Conservation (phyloP, 306 rosid genomes). For the Vicia villosa region DNA sequence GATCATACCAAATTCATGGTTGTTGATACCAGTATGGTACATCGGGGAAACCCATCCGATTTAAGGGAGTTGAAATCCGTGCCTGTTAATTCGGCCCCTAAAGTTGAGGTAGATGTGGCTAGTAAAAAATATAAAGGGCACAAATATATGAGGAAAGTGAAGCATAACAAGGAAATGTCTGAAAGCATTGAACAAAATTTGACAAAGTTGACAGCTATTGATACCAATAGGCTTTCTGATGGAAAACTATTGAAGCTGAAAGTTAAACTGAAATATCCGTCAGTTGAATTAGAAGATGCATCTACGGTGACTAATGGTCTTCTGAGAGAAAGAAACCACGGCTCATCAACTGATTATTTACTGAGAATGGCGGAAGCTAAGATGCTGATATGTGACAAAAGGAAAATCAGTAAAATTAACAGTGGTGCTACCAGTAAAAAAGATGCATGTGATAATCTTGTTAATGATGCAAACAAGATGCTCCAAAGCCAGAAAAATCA, state of each 20-base stretch:
- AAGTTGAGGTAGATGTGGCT: conserved; percentile 37
- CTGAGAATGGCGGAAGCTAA: conserved; percentile 35
- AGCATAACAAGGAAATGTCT: conserved; percentile 34
- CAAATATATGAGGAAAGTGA: conserved; percentile 36
- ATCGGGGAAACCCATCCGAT: conserved; percentile 50
- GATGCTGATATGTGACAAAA: conserved; percentile 30
- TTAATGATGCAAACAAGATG: conserved; percentile 41
- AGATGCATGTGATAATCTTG: conserved; percentile 26
- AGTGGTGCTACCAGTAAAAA: conserved; percentile 38
- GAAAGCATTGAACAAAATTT: conserved; percentile 36
- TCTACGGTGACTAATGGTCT: conserved; percentile 40
- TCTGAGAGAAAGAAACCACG: conserved; percentile 42
- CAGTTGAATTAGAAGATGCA: conserved; percentile 41
- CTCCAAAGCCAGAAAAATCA: conserved; percentile 38
- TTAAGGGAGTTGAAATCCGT: conserved; percentile 49
- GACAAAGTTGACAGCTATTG: conserved; percentile 52
- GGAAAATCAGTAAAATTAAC: conserved; percentile 36
- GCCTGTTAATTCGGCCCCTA: conserved; percentile 42
- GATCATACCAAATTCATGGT: conserved; percentile 51
- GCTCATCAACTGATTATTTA: conserved; percentile 24
- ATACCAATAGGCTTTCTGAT: conserved; percentile 54
- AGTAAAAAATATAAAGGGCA: conserved; percentile 38
- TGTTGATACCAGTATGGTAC: conserved; percentile 59
- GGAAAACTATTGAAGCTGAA: conserved; percentile 54
- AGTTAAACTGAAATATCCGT: conserved; percentile 45